These are phyloP conservation scores for Candida sonorensis DNA, from an alignment of 805 yeast species.

Conservation along the genomic window DNA sequence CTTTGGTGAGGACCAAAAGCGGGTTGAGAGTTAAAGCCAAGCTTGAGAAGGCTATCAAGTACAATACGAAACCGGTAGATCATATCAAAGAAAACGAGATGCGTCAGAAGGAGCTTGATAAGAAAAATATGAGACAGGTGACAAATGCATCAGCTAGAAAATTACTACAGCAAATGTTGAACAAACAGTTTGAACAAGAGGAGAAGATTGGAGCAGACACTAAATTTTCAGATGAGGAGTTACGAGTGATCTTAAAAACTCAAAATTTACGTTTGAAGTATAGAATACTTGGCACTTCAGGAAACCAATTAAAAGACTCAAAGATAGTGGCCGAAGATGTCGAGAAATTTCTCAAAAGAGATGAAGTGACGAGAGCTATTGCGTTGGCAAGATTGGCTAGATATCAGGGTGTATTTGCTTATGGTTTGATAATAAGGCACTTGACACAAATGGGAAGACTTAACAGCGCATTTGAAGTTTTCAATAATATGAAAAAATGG, in stretches of 20 bases:
- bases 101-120: conserved; percentile 5
- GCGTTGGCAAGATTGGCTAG: conserved; percentile 20
- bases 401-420: conserved; percentile 47
- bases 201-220: conserved; percentile 19
- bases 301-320: conserved; percentile 52
- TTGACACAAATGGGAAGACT: conserved; percentile 35
- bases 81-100: conserved; percentile 2
- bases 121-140: conserved; percentile 20
- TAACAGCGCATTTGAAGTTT: conserved; percentile 43
- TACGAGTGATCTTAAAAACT: conserved; percentile 16
- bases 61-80: conserved; percentile 8
- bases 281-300: conserved; percentile 52
- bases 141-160: conserved; percentile 22
- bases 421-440: conserved; percentile 55
- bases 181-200: conserved; percentile 11
- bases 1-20: neutral
- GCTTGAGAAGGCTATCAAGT: conserved; percentile 9
- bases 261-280: conserved; percentile 40
- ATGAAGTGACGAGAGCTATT: conserved; percentile 45
- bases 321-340: conserved; percentile 48
- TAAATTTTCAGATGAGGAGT: conserved; percentile 19
- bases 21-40: conserved; percentile 3
- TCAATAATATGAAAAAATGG: conserved; percentile 56
- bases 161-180: conserved; percentile 16
- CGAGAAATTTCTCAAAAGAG: conserved; percentile 41